Conservation (phyloP, 1,139 yeast genomes). For the Scheffersomyces lignicola region DNA sequence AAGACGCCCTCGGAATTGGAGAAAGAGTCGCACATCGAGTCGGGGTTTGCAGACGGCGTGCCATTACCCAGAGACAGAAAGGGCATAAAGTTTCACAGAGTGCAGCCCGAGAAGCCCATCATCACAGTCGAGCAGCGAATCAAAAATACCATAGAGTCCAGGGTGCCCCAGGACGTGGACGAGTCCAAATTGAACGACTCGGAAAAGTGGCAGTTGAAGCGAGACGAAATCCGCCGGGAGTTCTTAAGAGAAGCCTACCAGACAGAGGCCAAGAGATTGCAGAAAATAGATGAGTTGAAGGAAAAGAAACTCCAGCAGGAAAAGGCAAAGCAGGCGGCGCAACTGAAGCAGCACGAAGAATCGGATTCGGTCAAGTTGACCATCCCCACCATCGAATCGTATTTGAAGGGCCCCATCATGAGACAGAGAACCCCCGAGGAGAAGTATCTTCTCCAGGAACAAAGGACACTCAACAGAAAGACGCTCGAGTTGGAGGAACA, state of each 20-base stretch:
- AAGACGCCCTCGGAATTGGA: constrained; percentile 31
- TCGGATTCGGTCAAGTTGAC: constrained; percentile 64
- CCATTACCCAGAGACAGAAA: constrained; percentile 56
- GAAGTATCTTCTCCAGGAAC: constrained; percentile 43
- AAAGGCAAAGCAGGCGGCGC: constrained; percentile 25
- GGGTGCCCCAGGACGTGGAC: constrained; percentile 35
- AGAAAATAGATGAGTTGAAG: constrained; percentile 38
- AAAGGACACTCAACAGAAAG: constrained; percentile 37
- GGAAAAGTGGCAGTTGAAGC: constrained; percentile 56
- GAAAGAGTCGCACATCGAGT: constrained; percentile 47
- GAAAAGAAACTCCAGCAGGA: constrained; percentile 25
- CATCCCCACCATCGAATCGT: constrained; percentile 75
- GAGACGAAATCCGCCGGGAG: constrained; percentile 70
- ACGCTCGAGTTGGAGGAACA: constrained; percentile 30
- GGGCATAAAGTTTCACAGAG: constrained; percentile 24
- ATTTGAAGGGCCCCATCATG: constrained; percentile 68
- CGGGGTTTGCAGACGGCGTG: constrained; percentile 75
- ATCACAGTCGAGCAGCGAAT: constrained; percentile 62
- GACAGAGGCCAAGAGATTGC: constrained; percentile 56
- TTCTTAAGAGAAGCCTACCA: constrained; percentile 68
- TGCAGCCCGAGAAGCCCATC: constrained; percentile 51
- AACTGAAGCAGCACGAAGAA: constrained; percentile 35
- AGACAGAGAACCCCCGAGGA: constrained; percentile 73
- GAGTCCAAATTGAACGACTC: constrained; percentile 38
- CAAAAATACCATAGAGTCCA: constrained; percentile 47